Evolutionary conservation across 345 rosid species (phyloP), one percentile per base, ranked within the genome.

Genomic region (Populus euphratica): DNA sequence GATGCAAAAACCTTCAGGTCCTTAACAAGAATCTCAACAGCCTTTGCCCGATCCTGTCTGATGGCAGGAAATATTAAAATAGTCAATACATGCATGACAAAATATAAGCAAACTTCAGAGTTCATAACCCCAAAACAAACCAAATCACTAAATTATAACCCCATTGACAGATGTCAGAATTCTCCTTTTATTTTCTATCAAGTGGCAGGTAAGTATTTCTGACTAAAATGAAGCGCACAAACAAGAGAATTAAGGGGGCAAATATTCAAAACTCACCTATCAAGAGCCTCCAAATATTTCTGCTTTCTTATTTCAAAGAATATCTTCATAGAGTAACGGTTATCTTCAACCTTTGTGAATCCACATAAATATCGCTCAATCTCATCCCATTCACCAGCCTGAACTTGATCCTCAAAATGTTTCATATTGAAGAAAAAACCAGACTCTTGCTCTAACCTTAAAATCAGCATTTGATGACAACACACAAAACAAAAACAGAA

Each of bases 301-400:
- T 92, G 97, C 89, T 92, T 92, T 86, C 98, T 85, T 59, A 93
- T 93, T 81, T 93, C 96, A 77, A 93, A 93, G 91, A 91, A 91
- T 4, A 91, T 90, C 87, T 91, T 91, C 94, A 86, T 93, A 0
- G 98, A 93, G 77, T 90, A 91, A 10, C 97, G 87, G 74, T 94
- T 94, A 79, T 94, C 98, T 75, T 94, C 98, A 21, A 94, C 97
- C 85, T 92, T 94, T 6, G 98, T 94, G 79, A 90, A 94, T 6
- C 96, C 97, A 64, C 89, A 88, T 44, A 93, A 79, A 78, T 93
- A 93, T 11, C 86, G 83, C 82, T 93, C 98, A 54, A 91, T 92
- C 82, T 93, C 94, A 69, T 89, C 94, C 98, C 98, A 93, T 75
- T 91, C 96, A 67, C 98, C 96, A 64, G 88, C 90, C 65, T 82